phyloP scores from a whole-genome alignment of 2,329 filamentous ascomycete species.

The Aspergillus costaricaensis region DNA sequence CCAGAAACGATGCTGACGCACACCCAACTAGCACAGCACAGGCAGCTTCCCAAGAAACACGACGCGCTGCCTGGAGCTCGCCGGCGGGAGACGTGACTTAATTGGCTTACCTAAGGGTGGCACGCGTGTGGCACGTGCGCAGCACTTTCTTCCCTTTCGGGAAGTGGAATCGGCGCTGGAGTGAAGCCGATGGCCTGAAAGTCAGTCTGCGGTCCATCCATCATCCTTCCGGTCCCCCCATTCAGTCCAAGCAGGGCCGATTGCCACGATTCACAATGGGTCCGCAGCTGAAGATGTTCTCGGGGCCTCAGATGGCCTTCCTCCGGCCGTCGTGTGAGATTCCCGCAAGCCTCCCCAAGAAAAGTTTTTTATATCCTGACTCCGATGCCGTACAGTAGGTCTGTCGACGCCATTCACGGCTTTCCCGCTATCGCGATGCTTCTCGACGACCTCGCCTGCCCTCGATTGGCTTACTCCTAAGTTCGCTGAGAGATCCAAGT shows the following conservation, averaged over 20 bases:
- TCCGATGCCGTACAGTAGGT: slow-evolving; percentile 21
- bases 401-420: slow-evolving; percentile 30
- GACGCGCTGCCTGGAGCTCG: slow-evolving; percentile 26
- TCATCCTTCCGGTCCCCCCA: slow-evolving; percentile 8
- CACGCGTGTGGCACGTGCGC: slow-evolving; percentile 29
- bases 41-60: slow-evolving; percentile 26
- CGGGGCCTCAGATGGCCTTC: slow-evolving; percentile 37
- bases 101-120: slow-evolving; percentile 28
- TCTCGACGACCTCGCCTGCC: slow-evolving; percentile 67
- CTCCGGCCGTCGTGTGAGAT: slow-evolving; percentile 38
- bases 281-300: slow-evolving; percentile 38
- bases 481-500: slow-evolving; percentile 79
- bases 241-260: slow-evolving; percentile 5
- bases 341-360: background rate
- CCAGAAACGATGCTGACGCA: background rate
- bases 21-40: background rate
- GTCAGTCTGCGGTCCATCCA: slow-evolving; percentile 19
- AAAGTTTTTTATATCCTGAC: slow-evolving; percentile 25
- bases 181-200: slow-evolving; percentile 26
- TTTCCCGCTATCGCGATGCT: slow-evolving; percentile 58
- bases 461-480: slow-evolving; percentile 81
- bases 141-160: slow-evolving; percentile 24
- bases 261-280: slow-evolving; percentile 33
- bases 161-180: slow-evolving; percentile 22
- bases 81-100: slow-evolving; percentile 22